These are phyloP conservation scores for Triticum timopheevii DNA, from an alignment of 176 grass and related monocot genomes.

Conservation along the genomic window DNA sequence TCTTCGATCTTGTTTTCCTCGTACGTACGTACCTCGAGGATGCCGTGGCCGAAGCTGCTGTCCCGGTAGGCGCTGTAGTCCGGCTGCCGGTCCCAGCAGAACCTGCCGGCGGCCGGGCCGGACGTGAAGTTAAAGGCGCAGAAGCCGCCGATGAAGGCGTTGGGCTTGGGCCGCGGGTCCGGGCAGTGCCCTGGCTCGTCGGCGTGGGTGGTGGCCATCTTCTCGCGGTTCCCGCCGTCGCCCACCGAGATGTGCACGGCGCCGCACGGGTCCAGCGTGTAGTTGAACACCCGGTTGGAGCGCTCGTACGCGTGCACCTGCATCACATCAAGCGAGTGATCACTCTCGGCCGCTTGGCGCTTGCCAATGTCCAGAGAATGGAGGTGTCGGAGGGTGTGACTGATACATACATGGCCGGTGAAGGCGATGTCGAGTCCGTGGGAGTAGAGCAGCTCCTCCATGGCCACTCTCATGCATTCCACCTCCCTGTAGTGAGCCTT, in stretches of 20 bases:
- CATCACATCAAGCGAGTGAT: not conserved
- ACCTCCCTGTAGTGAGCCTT: not conserved
- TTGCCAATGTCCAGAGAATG: not conserved
- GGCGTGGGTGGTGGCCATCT: slow-evolving; percentile 61
- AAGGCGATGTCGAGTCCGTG: slow-evolving; percentile 73
- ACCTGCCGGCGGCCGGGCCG: slow-evolving; percentile 65
- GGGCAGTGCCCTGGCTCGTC: slow-evolving; percentile 70
- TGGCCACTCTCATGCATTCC: slow-evolving; percentile 17
- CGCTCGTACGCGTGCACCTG: slow-evolving; percentile 93
- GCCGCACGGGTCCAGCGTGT: slow-evolving; percentile 12
- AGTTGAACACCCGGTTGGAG: slow-evolving; percentile 82
- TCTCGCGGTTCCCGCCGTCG: slow-evolving; percentile 18
- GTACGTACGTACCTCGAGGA: slow-evolving; percentile 52
- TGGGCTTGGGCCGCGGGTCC: slow-evolving; percentile 27
- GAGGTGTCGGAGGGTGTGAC: not conserved
- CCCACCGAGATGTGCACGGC: slow-evolving; percentile 3
- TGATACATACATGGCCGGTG: slow-evolving; percentile 68
- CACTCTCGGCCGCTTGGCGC: not conserved
- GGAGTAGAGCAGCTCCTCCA: slow-evolving; percentile 86
- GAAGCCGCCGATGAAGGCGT: not conserved
- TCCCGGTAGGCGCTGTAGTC: slow-evolving; percentile 15
- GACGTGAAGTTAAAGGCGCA: slow-evolving; percentile 63
- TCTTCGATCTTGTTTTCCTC: not conserved
- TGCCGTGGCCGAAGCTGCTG: slow-evolving; percentile 85
- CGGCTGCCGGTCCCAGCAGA: slow-evolving; percentile 67